Evolutionary conservation across 2,329 filamentous ascomycete genomes (phyloP).

Genomic region (Lachnellula cervina): DNA sequence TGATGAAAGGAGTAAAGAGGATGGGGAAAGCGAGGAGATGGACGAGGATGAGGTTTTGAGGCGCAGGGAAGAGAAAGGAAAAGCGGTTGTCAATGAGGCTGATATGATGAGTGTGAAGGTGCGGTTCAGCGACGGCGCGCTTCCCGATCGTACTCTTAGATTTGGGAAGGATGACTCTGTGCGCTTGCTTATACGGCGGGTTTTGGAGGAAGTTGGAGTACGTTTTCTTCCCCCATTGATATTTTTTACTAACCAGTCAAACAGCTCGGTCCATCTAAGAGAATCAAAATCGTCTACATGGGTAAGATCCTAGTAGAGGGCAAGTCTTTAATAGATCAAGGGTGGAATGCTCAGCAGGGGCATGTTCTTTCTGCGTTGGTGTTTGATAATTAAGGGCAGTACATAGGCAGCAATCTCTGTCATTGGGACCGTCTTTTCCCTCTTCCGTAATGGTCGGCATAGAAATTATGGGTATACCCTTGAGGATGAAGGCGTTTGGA

Average conservation of each 20-base stretch:
- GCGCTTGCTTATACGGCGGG: conserved; percentile 53
- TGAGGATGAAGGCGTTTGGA: background rate
- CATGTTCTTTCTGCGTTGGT: conserved; percentile 76
- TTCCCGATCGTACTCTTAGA: conserved; percentile 56
- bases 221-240: conserved; percentile 28
- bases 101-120: conserved; percentile 25
- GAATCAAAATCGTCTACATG: conserved; percentile 71
- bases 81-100: conserved; percentile 22
- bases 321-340: conserved; percentile 59
- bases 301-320: conserved; percentile 73
- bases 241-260: conserved; percentile 1
- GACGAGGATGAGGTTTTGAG: conserved; percentile 39
- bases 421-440: background rate
- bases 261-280: conserved; percentile 51
- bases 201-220: conserved; percentile 61
- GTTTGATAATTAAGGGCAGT: conserved; percentile 13
- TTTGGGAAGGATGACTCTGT: conserved; percentile 61
- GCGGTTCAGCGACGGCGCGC: conserved; percentile 38
- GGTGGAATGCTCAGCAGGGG: conserved; percentile 61
- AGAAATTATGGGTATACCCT: background rate
- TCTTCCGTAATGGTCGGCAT: background rate
- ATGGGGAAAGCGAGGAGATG: conserved; percentile 21
- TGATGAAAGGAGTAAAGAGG: conserved; percentile 22
- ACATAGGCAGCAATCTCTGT: background rate
- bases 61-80: conserved; percentile 45